Evolutionary conservation across 305 asterid species (phyloP).

Genomic region (Fraxinus platypoda): DNA sequence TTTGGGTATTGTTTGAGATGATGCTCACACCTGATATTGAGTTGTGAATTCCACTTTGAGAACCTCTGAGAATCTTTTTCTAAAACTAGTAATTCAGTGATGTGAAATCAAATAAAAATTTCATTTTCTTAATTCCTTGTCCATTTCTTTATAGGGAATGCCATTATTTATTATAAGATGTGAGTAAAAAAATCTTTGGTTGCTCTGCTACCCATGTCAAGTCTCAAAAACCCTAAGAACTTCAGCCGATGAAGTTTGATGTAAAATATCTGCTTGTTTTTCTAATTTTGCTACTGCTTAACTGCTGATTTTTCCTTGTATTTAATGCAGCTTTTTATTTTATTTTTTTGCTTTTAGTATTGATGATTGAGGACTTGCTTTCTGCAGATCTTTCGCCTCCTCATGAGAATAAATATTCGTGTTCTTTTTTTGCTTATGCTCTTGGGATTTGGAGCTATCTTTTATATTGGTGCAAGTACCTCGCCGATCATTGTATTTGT

Average conservation of each 20-base stretch:
- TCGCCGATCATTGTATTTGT: conserved; percentile 90
- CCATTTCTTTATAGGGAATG: not conserved
- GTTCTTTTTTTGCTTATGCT: conserved; percentile 72
- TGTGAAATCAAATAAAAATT: not conserved
- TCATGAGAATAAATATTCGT: conserved; percentile 80
- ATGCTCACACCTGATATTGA: not conserved
- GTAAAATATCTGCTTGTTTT: not conserved
- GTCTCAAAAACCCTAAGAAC: not conserved
- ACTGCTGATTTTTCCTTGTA: not conserved
- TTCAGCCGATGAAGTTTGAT: conserved; percentile 12
- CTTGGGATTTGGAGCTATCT: conserved; percentile 68
- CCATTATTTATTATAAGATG: conserved; percentile 6
- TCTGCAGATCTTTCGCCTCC: conserved; percentile 78
- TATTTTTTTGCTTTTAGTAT: conserved; percentile 10
- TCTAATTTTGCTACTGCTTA: not conserved
- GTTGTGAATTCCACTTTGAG: not conserved
- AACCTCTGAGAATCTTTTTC: not conserved
- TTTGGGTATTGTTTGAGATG: not conserved
- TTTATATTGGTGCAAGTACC: conserved; percentile 89
- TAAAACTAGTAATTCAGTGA: not conserved
- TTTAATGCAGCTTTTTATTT: conserved; percentile 15
- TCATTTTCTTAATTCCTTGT: not conserved
- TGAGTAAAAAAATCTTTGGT: conserved; percentile 7
- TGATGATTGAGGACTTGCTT: conserved; percentile 24
- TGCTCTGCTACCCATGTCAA: conserved; percentile 6